phyloP scores from a whole-genome alignment of 805 yeast genomes.

The Starmerella bombi region DNA sequence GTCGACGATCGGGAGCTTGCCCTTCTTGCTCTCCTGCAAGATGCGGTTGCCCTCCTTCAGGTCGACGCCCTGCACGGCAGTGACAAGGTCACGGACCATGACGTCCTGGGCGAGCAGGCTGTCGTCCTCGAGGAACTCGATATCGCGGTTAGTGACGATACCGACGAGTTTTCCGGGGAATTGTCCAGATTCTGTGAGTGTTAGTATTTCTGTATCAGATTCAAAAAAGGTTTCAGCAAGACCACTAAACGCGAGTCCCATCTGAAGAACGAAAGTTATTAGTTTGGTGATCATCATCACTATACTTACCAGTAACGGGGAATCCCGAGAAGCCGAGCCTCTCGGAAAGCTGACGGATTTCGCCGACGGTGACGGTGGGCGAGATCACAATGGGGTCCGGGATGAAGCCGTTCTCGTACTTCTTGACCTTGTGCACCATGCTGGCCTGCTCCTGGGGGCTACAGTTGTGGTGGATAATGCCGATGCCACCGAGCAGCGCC shows the following conservation, averaged over 20 bases:
- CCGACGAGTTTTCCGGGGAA: constrained; percentile 85
- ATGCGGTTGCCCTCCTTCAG: constrained; percentile 80
- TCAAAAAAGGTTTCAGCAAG: constrained; percentile 66
- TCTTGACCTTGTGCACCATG: constrained; percentile 94
- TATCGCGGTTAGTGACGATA: constrained; percentile 92
- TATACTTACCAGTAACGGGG: constrained; percentile 96
- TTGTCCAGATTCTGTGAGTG: constrained; percentile 58
- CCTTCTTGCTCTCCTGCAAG: constrained; percentile 86
- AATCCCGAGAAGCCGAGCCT: constrained; percentile 86
- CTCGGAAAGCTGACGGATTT: constrained; percentile 58
- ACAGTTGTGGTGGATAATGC: constrained; percentile 97
- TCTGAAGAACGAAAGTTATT: constrained; percentile 99
- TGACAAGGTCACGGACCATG: constrained; percentile 81
- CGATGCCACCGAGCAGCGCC: constrained; percentile 98
- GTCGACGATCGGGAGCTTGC: constrained; percentile 92
- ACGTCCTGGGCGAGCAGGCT: constrained; percentile 51
- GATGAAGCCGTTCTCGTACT: constrained; percentile 94
- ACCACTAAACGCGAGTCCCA: constrained; percentile 45
- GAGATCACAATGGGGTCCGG: constrained; percentile 81
- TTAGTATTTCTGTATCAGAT: constrained; percentile 20
- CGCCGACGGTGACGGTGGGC: constrained; percentile 65
- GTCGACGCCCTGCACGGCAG: constrained; percentile 71
- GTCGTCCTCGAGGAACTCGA: constrained; percentile 80
- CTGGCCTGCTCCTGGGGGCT: constrained; percentile 94
- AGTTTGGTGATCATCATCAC: constrained; percentile 24